These are phyloP conservation scores for Candida orba DNA, from an alignment of 805 yeast genomes.

Conservation along the genomic window DNA sequence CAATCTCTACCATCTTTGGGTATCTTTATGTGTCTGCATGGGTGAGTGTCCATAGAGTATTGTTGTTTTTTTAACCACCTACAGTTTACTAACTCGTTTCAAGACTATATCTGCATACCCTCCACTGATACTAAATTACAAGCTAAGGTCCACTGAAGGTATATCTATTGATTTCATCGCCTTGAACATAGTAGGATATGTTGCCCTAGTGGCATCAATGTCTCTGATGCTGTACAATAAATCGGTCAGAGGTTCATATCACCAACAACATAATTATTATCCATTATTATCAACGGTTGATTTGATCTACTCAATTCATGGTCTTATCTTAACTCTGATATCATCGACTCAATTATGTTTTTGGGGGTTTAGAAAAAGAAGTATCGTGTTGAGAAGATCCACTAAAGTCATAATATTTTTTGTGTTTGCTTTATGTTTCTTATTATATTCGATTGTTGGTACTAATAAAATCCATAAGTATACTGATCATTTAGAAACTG, in stretches of 20 bases:
- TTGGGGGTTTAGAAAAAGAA: constrained; percentile 23
- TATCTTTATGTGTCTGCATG: constrained; percentile 33
- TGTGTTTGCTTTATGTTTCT: not conserved
- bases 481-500: not conserved
- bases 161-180: constrained; percentile 41
- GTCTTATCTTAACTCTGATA: constrained; percentile 33
- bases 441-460: constrained; percentile 12
- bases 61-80: too few species aligned
- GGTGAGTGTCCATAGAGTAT: constrained; percentile 18
- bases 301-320: constrained; percentile 41
- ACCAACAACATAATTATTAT: constrained; percentile 23
- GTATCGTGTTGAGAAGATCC: constrained; percentile 8
- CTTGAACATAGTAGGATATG: constrained; percentile 41
- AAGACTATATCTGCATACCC: constrained; percentile 46
- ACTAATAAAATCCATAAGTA: constrained; percentile 4
- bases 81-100: too few species aligned
- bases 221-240: constrained; percentile 33
- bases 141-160: constrained; percentile 37
- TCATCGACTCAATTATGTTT: constrained; percentile 32
- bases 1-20: constrained; percentile 25
- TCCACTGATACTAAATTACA: constrained; percentile 35
- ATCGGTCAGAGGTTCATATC: constrained; percentile 27
- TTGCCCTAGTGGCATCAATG: constrained; percentile 36
- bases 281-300: constrained; percentile 41
- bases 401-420: constrained; percentile 18